Evolutionary conservation across 768 basidiomycete species (phyloP), one percentile per base, ranked within the genome.

Genomic region (Mrakia frigida): DNA sequence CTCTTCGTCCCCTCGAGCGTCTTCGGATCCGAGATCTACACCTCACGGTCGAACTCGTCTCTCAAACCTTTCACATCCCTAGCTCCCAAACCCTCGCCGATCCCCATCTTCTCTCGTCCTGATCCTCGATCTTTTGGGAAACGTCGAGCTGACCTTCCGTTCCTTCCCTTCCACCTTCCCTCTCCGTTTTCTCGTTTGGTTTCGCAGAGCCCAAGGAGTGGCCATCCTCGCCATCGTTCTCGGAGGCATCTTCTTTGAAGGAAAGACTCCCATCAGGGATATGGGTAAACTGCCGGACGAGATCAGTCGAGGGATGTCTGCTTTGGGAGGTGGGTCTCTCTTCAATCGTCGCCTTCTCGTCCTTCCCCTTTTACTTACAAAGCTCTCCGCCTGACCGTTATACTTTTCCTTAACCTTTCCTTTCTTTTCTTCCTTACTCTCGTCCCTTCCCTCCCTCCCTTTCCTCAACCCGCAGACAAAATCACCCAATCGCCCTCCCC

Each of bases 161-260:
- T 10, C 61, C 28, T 37, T 31, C 28, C 37, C 63, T 18, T 35
- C 63, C 63, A 37, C 33, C 63, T 10, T 23, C 37, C 37, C 65
- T 10, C 1, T n/a, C 39, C 35, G 5, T 41, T 41, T 11, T 41
- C 39, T 41, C 39, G 39, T 6, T 41, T 41, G 6, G 39, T 41
- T 37, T 23, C 6, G 18, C 35, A 68, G 65, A 35, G 65, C 65
- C 25, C 65, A 68, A 41, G 65, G 65, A 68, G 65, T 39, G 1
- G 65, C 65, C 21, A 68, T 68, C 65, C 35, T 18, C 25, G 35
- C 65, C 25, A 68, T 68, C 35, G 31, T 68, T 4, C 35, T 68
- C 35, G 65, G 65, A 68, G 65, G 65, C 43, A 39, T 68, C n/a
- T 35, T 68, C 21, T 68, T 37, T 25, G 65, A 68, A 11, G 65